Evolutionary conservation across 164 flowering plant genomes (phyloP), one percentile per base, ranked within the genome.

Genomic region (Magnolia sinica): DNA sequence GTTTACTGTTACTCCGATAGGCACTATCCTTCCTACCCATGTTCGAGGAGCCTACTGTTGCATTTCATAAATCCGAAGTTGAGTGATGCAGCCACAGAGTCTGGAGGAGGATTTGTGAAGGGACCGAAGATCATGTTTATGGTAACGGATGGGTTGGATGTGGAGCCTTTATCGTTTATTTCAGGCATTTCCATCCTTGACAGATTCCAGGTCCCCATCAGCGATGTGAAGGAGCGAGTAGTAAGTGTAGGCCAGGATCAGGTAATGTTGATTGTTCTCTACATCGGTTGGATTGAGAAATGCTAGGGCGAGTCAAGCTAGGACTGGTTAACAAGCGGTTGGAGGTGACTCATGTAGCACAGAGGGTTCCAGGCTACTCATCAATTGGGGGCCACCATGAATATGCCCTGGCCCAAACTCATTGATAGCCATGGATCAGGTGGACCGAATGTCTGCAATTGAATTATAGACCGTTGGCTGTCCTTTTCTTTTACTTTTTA

Each of bases 101-200:
- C 50, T 22, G 75, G 74, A 58, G 7, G 45, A 37, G 64, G 76
- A 72, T 79, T 66, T 64, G 18, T 82, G 23, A 24, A 9, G 4
- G 52, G 74, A 19, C n/a, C 45, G 75, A 70, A 23, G 2, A 16
- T 70, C 5, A 50, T 16, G 68, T 77, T 79, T 52, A 74, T 68
- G 72, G 73, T 79, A 10, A 76, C 73, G 5, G 74, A 82, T 45
- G 64, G 71, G 27, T 63, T 79, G 67, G 29, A 37, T 7, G 67
- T 77, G 50, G 64, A 67, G 10, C 80, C 84, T 3, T 31, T 72
- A 8, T 82, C 80, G 4, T 66, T 79, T 24, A 55, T 73, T 37
- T 51, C 66, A 0, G 29, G 76, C 20, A 1, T 82, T 11, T 71
- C 79, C 24, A 4, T 70, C 24, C 68, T 82, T 3, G 55, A 13